Percentiles rank a stretch among this genome's conserved stretches.
phyloP scores from a whole-genome alignment of 1,284 basidiomycete species.

The Puccinia polysora region DNA sequence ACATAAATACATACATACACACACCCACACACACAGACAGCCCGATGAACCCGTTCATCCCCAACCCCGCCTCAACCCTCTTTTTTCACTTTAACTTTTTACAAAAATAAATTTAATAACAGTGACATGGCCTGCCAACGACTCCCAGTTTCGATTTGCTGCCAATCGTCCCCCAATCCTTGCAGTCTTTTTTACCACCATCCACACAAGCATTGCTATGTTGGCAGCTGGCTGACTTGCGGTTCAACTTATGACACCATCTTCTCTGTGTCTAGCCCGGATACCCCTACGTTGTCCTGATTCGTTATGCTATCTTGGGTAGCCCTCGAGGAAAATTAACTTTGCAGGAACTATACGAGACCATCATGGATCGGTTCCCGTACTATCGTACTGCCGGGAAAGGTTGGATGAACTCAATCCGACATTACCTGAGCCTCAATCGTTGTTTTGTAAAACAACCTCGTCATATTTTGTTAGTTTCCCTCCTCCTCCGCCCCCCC shows the following conservation, averaged over 20 bases:
- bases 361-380: slow-evolving; percentile 59
- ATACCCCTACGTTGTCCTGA: slow-evolving; percentile 61
- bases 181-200: too few relatives aligned
- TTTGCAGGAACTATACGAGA: slow-evolving; percentile 63
- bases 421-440: slow-evolving; percentile 83
- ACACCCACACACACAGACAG: too few relatives aligned
- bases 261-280: slow-evolving; percentile 15
- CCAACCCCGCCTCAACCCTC: too few relatives aligned
- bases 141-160: background rate
- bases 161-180: background rate
- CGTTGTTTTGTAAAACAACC: slow-evolving; percentile 68
- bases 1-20: too few relatives aligned
- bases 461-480: slow-evolving; percentile 57
- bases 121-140: too few relatives aligned
- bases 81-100: too few relatives aligned
- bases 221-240: background rate
- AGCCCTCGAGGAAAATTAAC: slow-evolving; percentile 61
- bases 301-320: slow-evolving; percentile 68
- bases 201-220: background rate
- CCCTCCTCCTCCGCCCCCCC: background rate
- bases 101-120: too few relatives aligned
- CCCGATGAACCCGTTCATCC: too few relatives aligned
- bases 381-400: slow-evolving; percentile 52
- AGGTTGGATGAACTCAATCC: slow-evolving; percentile 62
- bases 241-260: background rate